Evolutionary conservation across 192 early-diverging fungal genomes (phyloP).

Genomic region (Mortierella antarctica): DNA sequence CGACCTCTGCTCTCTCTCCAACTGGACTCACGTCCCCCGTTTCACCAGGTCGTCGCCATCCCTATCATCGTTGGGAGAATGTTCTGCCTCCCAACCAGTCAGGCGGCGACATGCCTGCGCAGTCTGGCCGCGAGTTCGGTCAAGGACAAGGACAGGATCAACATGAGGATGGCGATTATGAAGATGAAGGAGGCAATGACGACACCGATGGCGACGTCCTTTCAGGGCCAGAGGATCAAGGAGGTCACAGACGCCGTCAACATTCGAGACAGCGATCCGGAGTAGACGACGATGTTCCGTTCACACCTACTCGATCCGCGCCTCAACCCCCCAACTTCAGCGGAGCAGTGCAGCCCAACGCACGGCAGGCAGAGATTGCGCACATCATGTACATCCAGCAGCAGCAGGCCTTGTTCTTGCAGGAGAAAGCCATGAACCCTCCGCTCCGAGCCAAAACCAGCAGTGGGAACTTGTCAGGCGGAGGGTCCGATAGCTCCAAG

Average conservation of each 20-base stretch:
- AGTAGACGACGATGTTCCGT: constrained; percentile 5
- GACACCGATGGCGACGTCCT: constrained; percentile 45
- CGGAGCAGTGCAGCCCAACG: constrained; percentile 16
- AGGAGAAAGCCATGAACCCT: constrained; percentile 51
- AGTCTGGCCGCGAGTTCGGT: constrained; percentile 12
- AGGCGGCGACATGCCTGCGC: neutral
- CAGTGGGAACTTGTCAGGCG: constrained; percentile 45
- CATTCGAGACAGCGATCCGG: constrained; percentile 15
- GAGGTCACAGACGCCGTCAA: constrained; percentile 13
- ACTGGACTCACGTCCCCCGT: constrained; percentile 22
- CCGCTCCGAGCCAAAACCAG: constrained; percentile 31
- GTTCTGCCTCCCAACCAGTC: neutral
- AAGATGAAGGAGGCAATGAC: constrained; percentile 44
- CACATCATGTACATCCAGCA: constrained; percentile 55
- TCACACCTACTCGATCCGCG: constrained; percentile 43
- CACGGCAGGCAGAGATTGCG: constrained; percentile 47
- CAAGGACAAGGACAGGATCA: constrained; percentile 50
- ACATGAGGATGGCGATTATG: constrained; percentile 48
- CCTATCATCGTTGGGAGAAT: constrained; percentile 38
- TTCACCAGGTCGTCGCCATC: constrained; percentile 39
- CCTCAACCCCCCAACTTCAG: constrained; percentile 32
- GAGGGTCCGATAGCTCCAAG: constrained; percentile 37
- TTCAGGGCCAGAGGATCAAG: constrained; percentile 46
- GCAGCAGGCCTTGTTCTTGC: constrained; percentile 49
- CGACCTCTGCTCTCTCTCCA: constrained; percentile 21